Base-by-base conservation (phyloP, 2,329 filamentous ascomycete genomes). In the Berkeleyomyces basicola region DNA sequence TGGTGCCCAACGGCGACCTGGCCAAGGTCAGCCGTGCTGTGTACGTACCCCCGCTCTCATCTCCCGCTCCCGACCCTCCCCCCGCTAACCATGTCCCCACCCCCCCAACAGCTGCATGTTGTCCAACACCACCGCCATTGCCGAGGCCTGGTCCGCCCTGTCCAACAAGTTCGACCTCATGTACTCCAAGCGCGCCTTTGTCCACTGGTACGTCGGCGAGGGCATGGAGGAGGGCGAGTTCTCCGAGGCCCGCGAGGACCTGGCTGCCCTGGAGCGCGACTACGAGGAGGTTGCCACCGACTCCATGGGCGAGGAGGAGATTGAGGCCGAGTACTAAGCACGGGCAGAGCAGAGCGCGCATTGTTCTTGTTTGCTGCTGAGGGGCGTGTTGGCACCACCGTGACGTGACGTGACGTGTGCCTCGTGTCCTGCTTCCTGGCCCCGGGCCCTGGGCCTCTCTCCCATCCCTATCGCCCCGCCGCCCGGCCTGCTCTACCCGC, bases 21-120 rank as follows among this genome's bases (percentile, higher is more conserved):
- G 92, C 93, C 77, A 93, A 95, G 82, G 92, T 96, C 77, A 90
- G 92, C 84, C 92, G 93, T 72, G 92, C 92, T 77, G 92, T 97
- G 86, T 90, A 90, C 79, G 87, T 23, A 23, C 23, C 23, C 23
- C 23, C 23, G 23, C 23, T 23, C 23, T 23, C 23, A 23, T 87
- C 67, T 46, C 31, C 23, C 33, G 44, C 31, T 36, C 3, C 16
- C 2, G 23, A 23, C 51, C 7, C 23, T n/a, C 11, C 59, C 23
- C 57, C 47, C 40, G 39, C 61, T 70, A 23, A 23, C 23, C 23
- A 23, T 23, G 23, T 23, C 1, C 23, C 2, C 23, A 23, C 23
- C 23, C 23, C 23, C 23, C 23, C 23, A 23, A 23, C 23, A 23
- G 23, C 23, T 82, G 83, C 66, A 87, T 87, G 84, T 77, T 87